Evolutionary conservation across 176 grass and related monocot species (phyloP).

Genomic region (Carex cristatella): DNA sequence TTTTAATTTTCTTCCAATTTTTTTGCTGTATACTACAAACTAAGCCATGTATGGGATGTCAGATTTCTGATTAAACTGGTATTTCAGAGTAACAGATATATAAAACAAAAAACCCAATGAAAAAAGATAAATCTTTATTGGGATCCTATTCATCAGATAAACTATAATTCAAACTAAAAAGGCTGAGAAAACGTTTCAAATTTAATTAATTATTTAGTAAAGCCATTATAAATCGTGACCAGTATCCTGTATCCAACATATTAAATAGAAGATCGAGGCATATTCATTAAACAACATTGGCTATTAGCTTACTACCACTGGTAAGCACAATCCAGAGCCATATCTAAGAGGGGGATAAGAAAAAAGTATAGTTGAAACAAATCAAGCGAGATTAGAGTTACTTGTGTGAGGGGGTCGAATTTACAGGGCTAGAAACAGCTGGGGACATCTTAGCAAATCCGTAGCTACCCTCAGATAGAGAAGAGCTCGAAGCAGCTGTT

Average conservation of each 20-base stretch:
- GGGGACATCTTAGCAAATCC: conserved; percentile 49
- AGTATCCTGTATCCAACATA: background rate
- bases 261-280: background rate
- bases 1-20: background rate
- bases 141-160: conserved; percentile 11
- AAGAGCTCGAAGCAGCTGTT: conserved; percentile 68
- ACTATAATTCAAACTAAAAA: background rate
- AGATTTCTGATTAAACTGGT: background rate
- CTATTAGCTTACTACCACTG: background rate
- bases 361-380: background rate
- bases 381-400: conserved; percentile 30
- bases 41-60: background rate
- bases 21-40: background rate
- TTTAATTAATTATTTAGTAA: background rate
- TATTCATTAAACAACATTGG: conserved; percentile 11
- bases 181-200: background rate
- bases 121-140: background rate
- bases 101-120: conserved; percentile 4
- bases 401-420: conserved; percentile 61
- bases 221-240: background rate
- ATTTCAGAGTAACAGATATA: background rate
- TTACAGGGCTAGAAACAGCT: conserved; percentile 58
- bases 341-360: background rate
- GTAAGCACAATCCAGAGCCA: conserved; percentile 1
- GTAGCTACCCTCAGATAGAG: conserved; percentile 56